A percentile compares a stretch with the other conserved stretches of the same genome.
Conservation (phyloP, 805 yeast species). For the Starmerella stellata region DNA sequence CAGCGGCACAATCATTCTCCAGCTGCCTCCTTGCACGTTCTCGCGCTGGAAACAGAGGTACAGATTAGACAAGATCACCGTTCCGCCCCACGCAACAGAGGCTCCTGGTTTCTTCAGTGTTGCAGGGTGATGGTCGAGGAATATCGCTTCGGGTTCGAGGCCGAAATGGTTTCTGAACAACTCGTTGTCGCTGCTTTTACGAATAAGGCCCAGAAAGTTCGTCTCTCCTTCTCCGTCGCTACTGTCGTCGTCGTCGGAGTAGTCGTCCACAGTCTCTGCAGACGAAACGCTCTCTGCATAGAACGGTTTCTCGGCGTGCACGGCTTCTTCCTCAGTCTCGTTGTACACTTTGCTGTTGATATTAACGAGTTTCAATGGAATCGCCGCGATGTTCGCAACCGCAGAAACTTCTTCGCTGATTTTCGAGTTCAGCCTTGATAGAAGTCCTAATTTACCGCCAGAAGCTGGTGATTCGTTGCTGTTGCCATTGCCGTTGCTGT, state of each 20-base stretch:
- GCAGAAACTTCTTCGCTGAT: not conserved
- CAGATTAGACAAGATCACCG: constrained; percentile 49
- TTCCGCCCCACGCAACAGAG: constrained; percentile 31
- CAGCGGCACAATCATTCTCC: constrained; percentile 69
- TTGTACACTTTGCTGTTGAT: not conserved
- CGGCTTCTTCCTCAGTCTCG: not conserved
- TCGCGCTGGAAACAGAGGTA: constrained; percentile 67
- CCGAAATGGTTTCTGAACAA: constrained; percentile 53
- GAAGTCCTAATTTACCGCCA: not conserved
- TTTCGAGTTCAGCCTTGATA: not conserved
- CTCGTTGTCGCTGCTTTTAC: constrained; percentile 30
- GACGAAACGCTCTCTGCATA: not conserved
- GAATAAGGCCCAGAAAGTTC: not conserved
- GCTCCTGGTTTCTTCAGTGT: constrained; percentile 7
- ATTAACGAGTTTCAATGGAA: not conserved
- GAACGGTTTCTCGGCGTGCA: not conserved
- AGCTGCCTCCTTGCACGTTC: constrained; percentile 44
- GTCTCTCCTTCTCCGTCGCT: not conserved
- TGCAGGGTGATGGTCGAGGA: constrained; percentile 42
- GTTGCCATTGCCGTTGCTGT: not conserved
- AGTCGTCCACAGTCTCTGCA: no score
- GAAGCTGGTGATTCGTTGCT: no score
- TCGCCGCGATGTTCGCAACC: not conserved
- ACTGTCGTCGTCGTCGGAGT: not conserved
- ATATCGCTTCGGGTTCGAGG: constrained; percentile 31